Conservation (phyloP, 306 rosid species). For the Acacia crassicarpa region DNA sequence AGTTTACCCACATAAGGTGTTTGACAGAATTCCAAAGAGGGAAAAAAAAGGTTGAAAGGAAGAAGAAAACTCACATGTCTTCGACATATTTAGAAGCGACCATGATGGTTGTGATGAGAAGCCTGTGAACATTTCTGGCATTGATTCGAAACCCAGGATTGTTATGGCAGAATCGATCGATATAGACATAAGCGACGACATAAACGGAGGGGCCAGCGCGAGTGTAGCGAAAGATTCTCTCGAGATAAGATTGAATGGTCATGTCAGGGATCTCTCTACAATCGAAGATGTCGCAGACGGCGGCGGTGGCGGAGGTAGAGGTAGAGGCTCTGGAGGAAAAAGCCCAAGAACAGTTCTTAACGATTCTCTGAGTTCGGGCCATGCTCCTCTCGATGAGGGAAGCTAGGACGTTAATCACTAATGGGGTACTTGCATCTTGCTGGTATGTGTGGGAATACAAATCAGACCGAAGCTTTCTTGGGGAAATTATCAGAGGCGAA, state of each 20-base stretch:
- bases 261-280: conserved; percentile 82
- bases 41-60: background rate
- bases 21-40: background rate
- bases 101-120: conserved; percentile 90
- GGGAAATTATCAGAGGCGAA: conserved; percentile 60
- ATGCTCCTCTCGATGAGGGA: conserved; percentile 85
- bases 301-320: conserved; percentile 32
- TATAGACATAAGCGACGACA: conserved; percentile 87
- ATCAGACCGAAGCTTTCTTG: conserved; percentile 82
- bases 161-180: conserved; percentile 82
- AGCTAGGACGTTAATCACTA: conserved; percentile 75
- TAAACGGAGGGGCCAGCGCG: conserved; percentile 74
- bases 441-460: conserved; percentile 67
- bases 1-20: background rate
- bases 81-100: conserved; percentile 88
- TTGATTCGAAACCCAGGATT: conserved; percentile 69
- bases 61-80: conserved; percentile 68
- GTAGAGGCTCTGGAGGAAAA: conserved; percentile 46
- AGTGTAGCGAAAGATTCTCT: conserved; percentile 88
- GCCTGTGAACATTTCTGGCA: conserved; percentile 80
- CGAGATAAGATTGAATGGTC: conserved; percentile 72
- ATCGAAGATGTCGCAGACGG: conserved; percentile 57
- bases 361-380: conserved; percentile 78
- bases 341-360: conserved; percentile 47
- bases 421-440: conserved; percentile 58